Percentiles rank a stretch among this genome's conserved stretches.
Evolutionary conservation across 768 basidiomycete species (phyloP).

Genomic region (Mycena crocata): DNA sequence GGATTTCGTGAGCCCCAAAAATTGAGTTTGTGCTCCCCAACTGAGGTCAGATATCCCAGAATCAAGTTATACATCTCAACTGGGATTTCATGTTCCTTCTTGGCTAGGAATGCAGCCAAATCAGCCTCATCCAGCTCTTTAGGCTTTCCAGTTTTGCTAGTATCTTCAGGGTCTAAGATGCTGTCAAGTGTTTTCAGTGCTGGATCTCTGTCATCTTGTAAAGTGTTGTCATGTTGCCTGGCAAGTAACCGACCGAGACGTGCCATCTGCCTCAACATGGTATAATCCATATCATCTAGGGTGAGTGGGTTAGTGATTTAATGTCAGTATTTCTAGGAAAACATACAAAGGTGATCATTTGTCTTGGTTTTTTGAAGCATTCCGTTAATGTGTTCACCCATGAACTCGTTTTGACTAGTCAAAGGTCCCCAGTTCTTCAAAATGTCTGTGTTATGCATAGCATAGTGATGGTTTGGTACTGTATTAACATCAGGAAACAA

Average conservation of each 20-base stretch:
- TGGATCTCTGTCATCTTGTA: not conserved
- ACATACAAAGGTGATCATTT: conserved; percentile 24
- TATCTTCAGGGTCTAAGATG: not conserved
- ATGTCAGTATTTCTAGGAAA: not conserved
- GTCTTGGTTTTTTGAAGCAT: conserved; percentile 22
- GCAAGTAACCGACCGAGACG: conserved; percentile 13
- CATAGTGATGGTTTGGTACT: conserved; percentile 31
- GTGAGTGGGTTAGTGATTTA: not conserved
- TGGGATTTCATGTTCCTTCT: not conserved
- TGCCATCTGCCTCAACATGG: conserved; percentile 21
- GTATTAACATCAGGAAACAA: conserved; percentile 9
- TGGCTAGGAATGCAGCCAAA: not conserved
- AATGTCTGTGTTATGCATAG: conserved; percentile 21
- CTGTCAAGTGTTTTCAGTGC: not conserved
- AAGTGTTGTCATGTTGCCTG: not conserved
- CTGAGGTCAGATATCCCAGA: conserved; percentile 7
- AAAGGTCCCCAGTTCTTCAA: conserved; percentile 34
- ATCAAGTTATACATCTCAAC: conserved; percentile 7
- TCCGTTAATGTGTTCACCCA: conserved; percentile 29
- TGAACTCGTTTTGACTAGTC: conserved; percentile 22
- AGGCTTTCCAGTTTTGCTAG: not conserved
- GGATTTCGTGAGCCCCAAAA: conserved; percentile 19
- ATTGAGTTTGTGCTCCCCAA: conserved; percentile 17
- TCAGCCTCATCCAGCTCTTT: not conserved
- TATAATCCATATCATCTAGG: conserved; percentile 29